Percentiles rank a stretch among this genome's conserved stretches.
Evolutionary conservation across 805 yeast genomes (phyloP).

Genomic region (Scheffersomyces ergatensis): DNA sequence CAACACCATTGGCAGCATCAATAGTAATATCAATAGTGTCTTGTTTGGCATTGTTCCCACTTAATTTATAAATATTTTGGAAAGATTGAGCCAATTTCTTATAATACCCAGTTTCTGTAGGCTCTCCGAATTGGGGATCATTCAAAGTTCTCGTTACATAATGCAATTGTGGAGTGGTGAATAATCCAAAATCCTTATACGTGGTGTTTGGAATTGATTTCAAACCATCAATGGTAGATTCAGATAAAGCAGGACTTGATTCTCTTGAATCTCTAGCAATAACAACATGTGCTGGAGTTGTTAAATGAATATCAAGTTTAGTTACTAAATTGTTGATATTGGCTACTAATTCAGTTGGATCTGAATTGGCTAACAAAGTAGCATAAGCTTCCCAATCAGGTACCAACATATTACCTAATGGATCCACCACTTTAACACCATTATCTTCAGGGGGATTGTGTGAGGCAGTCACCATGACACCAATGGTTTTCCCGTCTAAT

Average conservation of each 20-base stretch:
- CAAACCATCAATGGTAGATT: conserved; percentile 62
- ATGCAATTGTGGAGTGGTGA: conserved; percentile 95
- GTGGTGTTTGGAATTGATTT: conserved; percentile 41
- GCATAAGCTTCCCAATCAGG: conserved; percentile 83
- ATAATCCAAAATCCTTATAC: conserved; percentile 57
- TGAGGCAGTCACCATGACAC: conserved; percentile 96
- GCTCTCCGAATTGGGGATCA: conserved; percentile 59
- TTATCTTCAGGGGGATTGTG: conserved; percentile 91
- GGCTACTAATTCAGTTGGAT: conserved; percentile 40
- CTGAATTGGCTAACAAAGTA: conserved; percentile 73
- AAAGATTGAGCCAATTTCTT: conserved; percentile 57
- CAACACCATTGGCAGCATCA: conserved; percentile 97
- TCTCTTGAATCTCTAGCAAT: conserved; percentile 89
- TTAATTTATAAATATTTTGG: conserved; percentile 36
- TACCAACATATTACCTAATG: conserved; percentile 85
- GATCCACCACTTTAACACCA: conserved; percentile 93
- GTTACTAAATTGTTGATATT: conserved; percentile 37
- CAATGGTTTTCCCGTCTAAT: conserved; percentile 67
- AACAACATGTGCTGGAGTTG: conserved; percentile 45
- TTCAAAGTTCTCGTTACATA: conserved; percentile 75
- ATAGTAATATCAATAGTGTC: conserved; percentile 51
- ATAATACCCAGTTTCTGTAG: conserved; percentile 70
- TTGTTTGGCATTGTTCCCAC: conserved; percentile 11
- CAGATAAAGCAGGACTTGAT: conserved; percentile 66
- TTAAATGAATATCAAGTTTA: conserved; percentile 46